Evolutionary conservation across 805 yeast genomes (phyloP).

Genomic region (Candida chauliodis): DNA sequence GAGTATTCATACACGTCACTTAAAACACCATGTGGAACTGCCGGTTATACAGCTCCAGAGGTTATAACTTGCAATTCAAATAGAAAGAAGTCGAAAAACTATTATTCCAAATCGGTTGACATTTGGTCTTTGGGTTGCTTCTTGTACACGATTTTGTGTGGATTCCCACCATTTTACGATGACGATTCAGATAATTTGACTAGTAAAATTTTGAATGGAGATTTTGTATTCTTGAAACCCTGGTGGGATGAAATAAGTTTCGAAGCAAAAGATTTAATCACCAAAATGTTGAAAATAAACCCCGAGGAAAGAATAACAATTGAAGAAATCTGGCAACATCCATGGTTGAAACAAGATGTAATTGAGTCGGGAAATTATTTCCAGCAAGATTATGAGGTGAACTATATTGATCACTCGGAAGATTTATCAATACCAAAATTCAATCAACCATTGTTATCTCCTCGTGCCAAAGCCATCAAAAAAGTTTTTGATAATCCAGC

Average conservation of each 20-base stretch:
- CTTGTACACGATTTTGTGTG: conserved; percentile 63
- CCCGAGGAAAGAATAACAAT: conserved; percentile 66
- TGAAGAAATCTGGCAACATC: conserved; percentile 64
- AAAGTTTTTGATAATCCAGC: conserved; percentile 43
- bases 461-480: conserved; percentile 38
- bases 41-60: conserved; percentile 74
- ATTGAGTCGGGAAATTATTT: not conserved
- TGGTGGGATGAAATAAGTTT: conserved; percentile 85
- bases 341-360: conserved; percentile 47
- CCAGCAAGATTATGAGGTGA: conserved; percentile 7
- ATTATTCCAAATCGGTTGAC: conserved; percentile 64
- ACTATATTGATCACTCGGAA: conserved; percentile 10
- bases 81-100: conserved; percentile 34
- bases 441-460: conserved; percentile 23
- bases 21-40: conserved; percentile 74
- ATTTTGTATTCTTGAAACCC: conserved; percentile 69
- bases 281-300: conserved; percentile 63
- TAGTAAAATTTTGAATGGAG: conserved; percentile 66
- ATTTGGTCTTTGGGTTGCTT: conserved; percentile 76
- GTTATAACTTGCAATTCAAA: conserved; percentile 41
- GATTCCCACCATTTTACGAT: conserved; percentile 75
- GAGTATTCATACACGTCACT: conserved; percentile 22
- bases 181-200: conserved; percentile 62
- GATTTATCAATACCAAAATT: conserved; percentile 5
- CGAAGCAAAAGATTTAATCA: conserved; percentile 68